Evolutionary conservation across 257 asterid species (phyloP), one percentile per base, ranked within the genome.

Genomic region (Pogostemon cablin): DNA sequence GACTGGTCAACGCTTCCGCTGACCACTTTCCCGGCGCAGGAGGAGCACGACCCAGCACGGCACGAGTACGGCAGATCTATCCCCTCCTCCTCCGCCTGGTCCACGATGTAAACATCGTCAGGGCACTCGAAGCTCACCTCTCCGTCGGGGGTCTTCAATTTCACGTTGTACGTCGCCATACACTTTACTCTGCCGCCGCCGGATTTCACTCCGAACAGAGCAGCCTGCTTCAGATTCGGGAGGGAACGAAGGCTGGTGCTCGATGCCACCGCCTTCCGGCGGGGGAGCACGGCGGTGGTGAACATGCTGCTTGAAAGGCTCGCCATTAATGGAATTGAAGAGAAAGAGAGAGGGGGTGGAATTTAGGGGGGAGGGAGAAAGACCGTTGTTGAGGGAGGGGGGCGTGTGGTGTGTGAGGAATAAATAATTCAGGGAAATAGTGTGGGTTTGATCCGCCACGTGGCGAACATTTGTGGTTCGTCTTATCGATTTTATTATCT

Each of bases 21-120:
- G 4, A 81, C 7, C 2, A 92, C 58, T 68, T 88, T 88, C 0
- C 95, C 97, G 47, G 90, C 93, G 78, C 97, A 92, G 8, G 93
- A 81, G 62, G 97, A 92, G 85, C 98, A 92, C 0, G 98, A 83
- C 0, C 97, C 97, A 4, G 97, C 90, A 59, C 98, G 86, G 91
- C 98, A 92, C 0, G 97, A 90, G 86, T 77, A 90, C 0, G 98
- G 97, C 44, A 88, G 78, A 0, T 90, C 98, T 3, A 72, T 3
- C 0, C 92, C 98, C 2, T 1, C 3, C 12, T 92, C 93, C 81
- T 92, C 98, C n/a, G 92, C 95, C 34, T 53, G 62, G 69, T 92
- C 98, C 1, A 92, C 86, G 74, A 92, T 75, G 96, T 85, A 86
- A 0, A 9, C 71, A 46, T 90, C 95, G 32, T 78, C 84, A 0